A percentile compares a stretch with the other conserved stretches of the same genome.
These are phyloP conservation scores for Aristolochia fimbriata DNA, from an alignment of 164 flowering plant species.

Conservation along the genomic window DNA sequence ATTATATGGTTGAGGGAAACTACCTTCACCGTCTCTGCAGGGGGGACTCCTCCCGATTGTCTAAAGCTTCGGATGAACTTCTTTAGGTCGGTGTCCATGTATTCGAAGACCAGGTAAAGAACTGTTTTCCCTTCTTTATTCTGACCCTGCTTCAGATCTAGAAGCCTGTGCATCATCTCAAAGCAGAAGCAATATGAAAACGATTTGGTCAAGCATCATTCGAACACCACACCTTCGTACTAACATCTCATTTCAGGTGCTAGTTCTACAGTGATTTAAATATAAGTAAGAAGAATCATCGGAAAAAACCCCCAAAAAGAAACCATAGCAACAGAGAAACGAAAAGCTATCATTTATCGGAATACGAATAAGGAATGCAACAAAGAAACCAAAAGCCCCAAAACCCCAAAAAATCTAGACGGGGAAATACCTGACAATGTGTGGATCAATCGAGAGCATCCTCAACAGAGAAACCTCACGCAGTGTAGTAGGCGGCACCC, in stretches of 20 bases:
- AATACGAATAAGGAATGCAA: neutral
- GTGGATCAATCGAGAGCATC: slow-evolving; percentile 88
- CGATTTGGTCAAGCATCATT: neutral
- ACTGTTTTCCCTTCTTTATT: slow-evolving; percentile 93
- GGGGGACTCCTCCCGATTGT: slow-evolving; percentile 41
- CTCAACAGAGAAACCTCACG: slow-evolving; percentile 81
- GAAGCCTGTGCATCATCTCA: slow-evolving; percentile 27
- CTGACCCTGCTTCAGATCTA: slow-evolving; percentile 89
- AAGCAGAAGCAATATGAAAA: neutral
- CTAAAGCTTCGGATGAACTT: slow-evolving; percentile 69
- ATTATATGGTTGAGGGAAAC: neutral
- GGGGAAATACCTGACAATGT: slow-evolving; percentile 54
- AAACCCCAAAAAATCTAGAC: neutral
- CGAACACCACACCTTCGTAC: neutral
- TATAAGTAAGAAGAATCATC: too few species aligned
- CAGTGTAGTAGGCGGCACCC: slow-evolving; percentile 91
- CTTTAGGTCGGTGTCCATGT: slow-evolving; percentile 91
- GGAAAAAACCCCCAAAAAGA: neutral
- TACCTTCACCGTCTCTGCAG: slow-evolving; percentile 49
- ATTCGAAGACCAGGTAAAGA: slow-evolving; percentile 85
- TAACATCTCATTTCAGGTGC: neutral
- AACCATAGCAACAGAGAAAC: neutral
- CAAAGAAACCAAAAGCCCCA: neutral
- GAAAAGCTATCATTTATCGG: neutral
- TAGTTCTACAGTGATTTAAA: neutral